phyloP scores from a whole-genome alignment of 2,329 filamentous ascomycete species.

The Corynespora cassiicola region DNA sequence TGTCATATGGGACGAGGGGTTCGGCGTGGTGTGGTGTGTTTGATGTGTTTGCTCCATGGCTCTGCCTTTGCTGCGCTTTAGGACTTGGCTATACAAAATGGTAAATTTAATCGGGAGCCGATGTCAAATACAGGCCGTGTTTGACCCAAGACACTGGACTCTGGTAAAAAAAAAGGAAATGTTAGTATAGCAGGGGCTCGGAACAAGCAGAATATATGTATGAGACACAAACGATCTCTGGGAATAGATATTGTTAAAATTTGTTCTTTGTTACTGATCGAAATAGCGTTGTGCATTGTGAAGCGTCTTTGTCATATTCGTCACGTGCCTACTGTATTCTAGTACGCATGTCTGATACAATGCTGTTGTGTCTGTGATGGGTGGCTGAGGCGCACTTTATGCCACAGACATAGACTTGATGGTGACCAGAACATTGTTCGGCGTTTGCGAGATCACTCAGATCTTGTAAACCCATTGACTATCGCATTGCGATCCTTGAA shows the following conservation, averaged over 20 bases:
- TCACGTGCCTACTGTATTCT: constrained; percentile 26
- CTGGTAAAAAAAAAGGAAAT: too few species aligned
- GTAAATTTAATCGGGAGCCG: too few species aligned
- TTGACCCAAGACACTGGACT: constrained; percentile 9
- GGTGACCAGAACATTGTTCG: constrained; percentile 1
- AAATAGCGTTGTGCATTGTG: constrained; percentile 22
- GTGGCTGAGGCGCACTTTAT: too few species aligned
- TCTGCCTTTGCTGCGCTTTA: too few species aligned
- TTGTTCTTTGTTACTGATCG: constrained; percentile 35
- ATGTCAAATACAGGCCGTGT: too few species aligned
- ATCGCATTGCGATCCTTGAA: too few species aligned
- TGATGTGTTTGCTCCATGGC: constrained; percentile 7
- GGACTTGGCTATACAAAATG: too few species aligned
- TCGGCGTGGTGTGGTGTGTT: constrained; percentile 8
- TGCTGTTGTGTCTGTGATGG: constrained; percentile 11
- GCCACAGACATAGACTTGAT: too few species aligned
- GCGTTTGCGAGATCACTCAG: constrained; percentile 1
- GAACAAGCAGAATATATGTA: constrained; percentile 39
- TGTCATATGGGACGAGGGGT: background rate
- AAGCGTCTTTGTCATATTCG: constrained; percentile 28
- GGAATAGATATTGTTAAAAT: constrained; percentile 28
- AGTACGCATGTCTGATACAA: constrained; percentile 18
- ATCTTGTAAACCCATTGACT: too few species aligned
- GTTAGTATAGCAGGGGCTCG: too few species aligned
- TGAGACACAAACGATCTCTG: constrained; percentile 33